phyloP scores from a whole-genome alignment of 495 filamentous ascomycete species.

The Xylaria sp. region DNA sequence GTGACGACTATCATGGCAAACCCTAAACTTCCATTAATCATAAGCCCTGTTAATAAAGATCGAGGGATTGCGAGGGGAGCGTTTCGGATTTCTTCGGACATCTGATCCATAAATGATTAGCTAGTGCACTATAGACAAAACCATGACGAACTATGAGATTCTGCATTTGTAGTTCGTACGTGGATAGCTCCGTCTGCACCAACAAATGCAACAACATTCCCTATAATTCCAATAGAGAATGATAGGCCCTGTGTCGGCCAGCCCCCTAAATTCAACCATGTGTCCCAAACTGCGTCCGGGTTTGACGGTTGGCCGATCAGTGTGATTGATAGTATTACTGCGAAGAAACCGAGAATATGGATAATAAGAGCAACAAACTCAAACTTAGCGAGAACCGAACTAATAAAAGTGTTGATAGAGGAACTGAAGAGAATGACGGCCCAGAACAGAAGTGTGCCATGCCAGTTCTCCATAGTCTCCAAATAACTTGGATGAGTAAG shows the following conservation, averaged over 20 bases:
- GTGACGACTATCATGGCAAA: not conserved
- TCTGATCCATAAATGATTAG: no score
- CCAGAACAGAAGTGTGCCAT: conserved; percentile 65
- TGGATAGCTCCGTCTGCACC: conserved; percentile 1
- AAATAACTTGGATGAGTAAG: conserved; percentile 55
- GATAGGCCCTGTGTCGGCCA: not conserved
- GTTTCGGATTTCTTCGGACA: no score
- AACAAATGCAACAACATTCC: not conserved
- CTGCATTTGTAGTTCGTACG: not conserved
- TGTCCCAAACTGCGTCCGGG: no score
- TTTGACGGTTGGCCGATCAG: not conserved
- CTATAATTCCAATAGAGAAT: not conserved
- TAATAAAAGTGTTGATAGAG: conserved; percentile 63
- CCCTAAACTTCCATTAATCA: no score
- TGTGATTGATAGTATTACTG: conserved; percentile 28
- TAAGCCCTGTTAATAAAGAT: no score
- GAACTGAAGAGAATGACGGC: conserved; percentile 58
- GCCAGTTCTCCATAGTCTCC: conserved; percentile 57
- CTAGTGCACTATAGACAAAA: no score
- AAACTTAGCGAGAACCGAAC: conserved; percentile 60
- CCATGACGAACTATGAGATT: no score
- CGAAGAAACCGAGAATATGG: conserved; percentile 68
- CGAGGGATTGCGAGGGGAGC: no score
- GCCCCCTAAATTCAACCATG: not conserved
- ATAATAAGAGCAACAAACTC: conserved; percentile 65